Base-by-base conservation (phyloP, 805 yeast species). In the Ogataea henricii region DNA sequence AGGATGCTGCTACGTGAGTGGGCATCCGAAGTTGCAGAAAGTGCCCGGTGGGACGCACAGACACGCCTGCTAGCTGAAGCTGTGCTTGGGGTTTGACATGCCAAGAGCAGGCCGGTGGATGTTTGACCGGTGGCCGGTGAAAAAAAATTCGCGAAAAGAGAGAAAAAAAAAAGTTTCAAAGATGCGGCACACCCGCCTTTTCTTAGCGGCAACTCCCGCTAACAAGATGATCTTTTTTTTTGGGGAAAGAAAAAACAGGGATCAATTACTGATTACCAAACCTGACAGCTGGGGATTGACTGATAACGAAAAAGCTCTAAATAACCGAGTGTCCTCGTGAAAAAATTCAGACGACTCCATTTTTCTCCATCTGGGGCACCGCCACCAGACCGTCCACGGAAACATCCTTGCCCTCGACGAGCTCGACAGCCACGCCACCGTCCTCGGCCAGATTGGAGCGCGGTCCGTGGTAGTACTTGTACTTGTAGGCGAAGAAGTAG, bases 381-480 rank as follows among this genome's bases (percentile, higher is more conserved):
- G 18, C 34, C 17, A 30, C 18, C 9, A 30, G 4, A 16, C n/a
- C 18, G 34, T 30, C 34, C 8, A 30, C 34, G 9, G 18, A 6
- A 14, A 17, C 33, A 6, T 39, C 42, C 25, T 39, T 23, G 6
- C 30, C 40, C 30, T 22, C n/a, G 3, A 14, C 13, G 14, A 16
- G 12, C 20, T 20, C 22, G 20, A n/a, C 18, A 13, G 16, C 29
- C 18, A 18, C 30, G 30, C n/a, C 10, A 9, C 16, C 20, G 9
- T 48, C 53, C 13, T 40, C 55, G 5, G 37, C 14, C 36, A 52
- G 29, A 38, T 54, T 54, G 8, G 58, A 54, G 6, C 34, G 55
- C 0, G 88, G 87, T 3, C 89, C 89, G 20, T 71, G 62, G 69
- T 77, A 83, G 58, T 70, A 65, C 57, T 73, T 78, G 52, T 76